Evolutionary conservation across 2,329 filamentous ascomycete genomes (phyloP), one percentile per base, ranked within the genome.

Genomic region (Colletotrichum viniferum): DNA sequence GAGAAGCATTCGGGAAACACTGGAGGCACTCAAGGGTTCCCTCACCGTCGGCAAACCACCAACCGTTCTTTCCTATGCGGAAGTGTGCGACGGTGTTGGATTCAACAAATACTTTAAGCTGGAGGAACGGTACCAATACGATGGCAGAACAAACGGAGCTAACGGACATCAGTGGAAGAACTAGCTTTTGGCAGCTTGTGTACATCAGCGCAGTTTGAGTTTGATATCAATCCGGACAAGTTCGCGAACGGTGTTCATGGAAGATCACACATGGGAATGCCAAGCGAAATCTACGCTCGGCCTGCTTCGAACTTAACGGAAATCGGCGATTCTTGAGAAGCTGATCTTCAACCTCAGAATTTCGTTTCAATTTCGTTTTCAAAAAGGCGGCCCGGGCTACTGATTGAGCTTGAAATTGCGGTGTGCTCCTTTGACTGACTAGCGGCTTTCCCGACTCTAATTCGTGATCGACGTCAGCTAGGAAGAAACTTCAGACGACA

Each of bases 31-130:
- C 38, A 88, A 88, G 78, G 80, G 79, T 26, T 85, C 83, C n/a
- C 81, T 88, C 78, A 82, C 81, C 1, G 80, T 82, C 7, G 86
- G 86, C 1, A 81, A 81, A 4, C 87, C 87, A 3, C 85, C 86
- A 2, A 84, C 82, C 77, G 85, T 88, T 56, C 75, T 88, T 32
- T 83, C 83, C 1, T 88, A 86, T 69, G 79, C 79, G 0, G 85
- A 89, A 62, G 86, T 88, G 0, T 87, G 85, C 48, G 83, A 86
- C 13, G 85, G 85, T 0, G 86, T 88, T 24, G 86, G 87, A 0
- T 88, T 88, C 69, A 84, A 84, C 61, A 83, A 86, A 34, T 87
- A 87, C 71, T 86, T 7, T 56, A 48, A 76, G 34, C 58, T 68
- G 38, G 69, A 76, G 69, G 73, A 76, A 55, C 62, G 62, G 10